Conservation (phyloP, 2,329 filamentous ascomycete species). For the Cladosporium sp. region DNA sequence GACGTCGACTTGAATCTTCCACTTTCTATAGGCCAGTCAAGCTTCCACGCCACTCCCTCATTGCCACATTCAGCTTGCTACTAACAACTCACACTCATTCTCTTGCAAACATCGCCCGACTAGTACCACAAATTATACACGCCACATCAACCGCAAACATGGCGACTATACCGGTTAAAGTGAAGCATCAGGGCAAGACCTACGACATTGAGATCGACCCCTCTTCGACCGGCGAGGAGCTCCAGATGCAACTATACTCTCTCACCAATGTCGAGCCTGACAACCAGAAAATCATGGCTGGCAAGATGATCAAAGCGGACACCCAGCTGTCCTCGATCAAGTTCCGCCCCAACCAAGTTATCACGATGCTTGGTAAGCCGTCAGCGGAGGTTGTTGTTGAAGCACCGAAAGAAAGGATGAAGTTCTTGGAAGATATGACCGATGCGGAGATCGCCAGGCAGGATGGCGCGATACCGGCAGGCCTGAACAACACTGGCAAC, state of each 20-base stretch:
- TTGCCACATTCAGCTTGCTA: background rate
- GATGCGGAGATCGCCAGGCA: slow-evolving; percentile 83
- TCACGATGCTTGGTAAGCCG: slow-evolving; percentile 97
- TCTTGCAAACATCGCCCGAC: background rate
- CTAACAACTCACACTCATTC: background rate
- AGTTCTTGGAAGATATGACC: slow-evolving; percentile 96
- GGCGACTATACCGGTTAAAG: slow-evolving; percentile 52
- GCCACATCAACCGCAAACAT: slow-evolving; percentile 18
- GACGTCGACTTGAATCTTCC: background rate
- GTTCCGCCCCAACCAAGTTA: slow-evolving; percentile 77
- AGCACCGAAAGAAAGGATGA: slow-evolving; percentile 72
- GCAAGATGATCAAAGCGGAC: slow-evolving; percentile 94
- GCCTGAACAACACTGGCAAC: slow-evolving; percentile 88
- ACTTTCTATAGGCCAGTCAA: background rate
- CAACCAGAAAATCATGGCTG: slow-evolving; percentile 91
- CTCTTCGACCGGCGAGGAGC: slow-evolving; percentile 77
- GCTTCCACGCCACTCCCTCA: background rate
- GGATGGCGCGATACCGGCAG: slow-evolving; percentile 80
- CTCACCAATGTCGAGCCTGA: slow-evolving; percentile 94
- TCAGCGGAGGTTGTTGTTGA: slow-evolving; percentile 59
- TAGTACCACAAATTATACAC: background rate
- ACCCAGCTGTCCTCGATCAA: slow-evolving; percentile 77
- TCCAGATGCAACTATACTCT: slow-evolving; percentile 94
- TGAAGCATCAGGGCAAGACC: slow-evolving; percentile 94
- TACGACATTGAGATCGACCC: slow-evolving; percentile 91